Conservation (phyloP, 768 basidiomycete genomes). For the Pisolithus albus region DNA sequence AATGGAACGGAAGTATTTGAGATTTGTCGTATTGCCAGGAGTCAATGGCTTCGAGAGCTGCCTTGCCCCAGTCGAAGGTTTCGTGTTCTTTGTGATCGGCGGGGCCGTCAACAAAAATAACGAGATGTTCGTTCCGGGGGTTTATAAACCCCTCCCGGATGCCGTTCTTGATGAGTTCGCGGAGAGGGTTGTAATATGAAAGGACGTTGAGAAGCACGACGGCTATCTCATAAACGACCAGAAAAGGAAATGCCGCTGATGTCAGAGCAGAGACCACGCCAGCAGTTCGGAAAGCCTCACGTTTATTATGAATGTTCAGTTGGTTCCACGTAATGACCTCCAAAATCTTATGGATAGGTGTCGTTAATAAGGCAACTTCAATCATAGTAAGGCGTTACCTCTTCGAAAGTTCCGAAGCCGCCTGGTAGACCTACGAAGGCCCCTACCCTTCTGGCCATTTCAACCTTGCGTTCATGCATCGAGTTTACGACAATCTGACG, state of each 20-base stretch:
- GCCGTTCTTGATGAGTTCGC: slow-evolving; percentile 60
- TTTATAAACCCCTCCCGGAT: slow-evolving; percentile 71
- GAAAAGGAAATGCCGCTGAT: slow-evolving; percentile 1
- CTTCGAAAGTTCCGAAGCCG: slow-evolving; percentile 93
- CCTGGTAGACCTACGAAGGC: slow-evolving; percentile 90
- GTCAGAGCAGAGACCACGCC: no score
- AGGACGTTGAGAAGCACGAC: slow-evolving; percentile 84
- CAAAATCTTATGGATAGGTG: slow-evolving; percentile 44
- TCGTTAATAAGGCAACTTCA: slow-evolving; percentile 1
- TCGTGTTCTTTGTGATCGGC: slow-evolving; percentile 43
- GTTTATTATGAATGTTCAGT: slow-evolving; percentile 78
- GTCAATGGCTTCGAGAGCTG: slow-evolving; percentile 57
- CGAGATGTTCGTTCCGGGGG: slow-evolving; percentile 49
- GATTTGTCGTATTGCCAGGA: slow-evolving; percentile 43
- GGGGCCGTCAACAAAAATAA: slow-evolving; percentile 75
- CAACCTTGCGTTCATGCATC: slow-evolving; percentile 86
- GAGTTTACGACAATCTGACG: slow-evolving; percentile 63
- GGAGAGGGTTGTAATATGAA: slow-evolving; percentile 78
- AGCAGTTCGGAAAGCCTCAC: slow-evolving; percentile 34
- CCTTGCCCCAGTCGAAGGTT: slow-evolving; percentile 71
- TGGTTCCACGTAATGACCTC: slow-evolving; percentile 97
- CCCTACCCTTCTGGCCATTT: slow-evolving; percentile 76
- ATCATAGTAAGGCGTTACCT: slow-evolving; percentile 40
- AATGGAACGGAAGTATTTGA: slow-evolving; percentile 37
- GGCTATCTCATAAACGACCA: slow-evolving; percentile 36